Conservation (phyloP, 1,139 yeast species). For the Blastobotrys raffinosifermentans region DNA sequence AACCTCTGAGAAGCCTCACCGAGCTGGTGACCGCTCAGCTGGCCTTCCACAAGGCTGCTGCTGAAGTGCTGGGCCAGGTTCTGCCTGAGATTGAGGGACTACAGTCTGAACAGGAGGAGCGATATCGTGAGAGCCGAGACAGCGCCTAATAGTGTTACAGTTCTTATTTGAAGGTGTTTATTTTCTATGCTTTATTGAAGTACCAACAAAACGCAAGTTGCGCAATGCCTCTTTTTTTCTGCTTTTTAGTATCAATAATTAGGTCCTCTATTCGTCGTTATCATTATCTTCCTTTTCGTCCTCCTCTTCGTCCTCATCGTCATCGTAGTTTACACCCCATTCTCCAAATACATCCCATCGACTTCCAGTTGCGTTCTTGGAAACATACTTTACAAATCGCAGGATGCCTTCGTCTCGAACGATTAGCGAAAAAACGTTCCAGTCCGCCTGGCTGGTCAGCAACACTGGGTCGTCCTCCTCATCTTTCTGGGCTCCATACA, state of each 20-base stretch:
- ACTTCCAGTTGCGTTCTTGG: constrained; percentile 81
- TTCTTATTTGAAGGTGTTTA: constrained; percentile 8
- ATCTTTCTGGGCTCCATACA: constrained; percentile 35
- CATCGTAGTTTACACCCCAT: constrained; percentile 60
- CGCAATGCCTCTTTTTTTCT: background rate
- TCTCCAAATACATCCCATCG: constrained; percentile 86
- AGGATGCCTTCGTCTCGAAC: constrained; percentile 78
- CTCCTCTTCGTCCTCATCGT: constrained; percentile 32
- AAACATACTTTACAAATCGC: constrained; percentile 87
- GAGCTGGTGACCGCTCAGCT: constrained; percentile 76
- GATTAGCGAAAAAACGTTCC: constrained; percentile 77
- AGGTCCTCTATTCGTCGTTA: constrained; percentile 16
- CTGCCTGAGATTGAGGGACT: constrained; percentile 60
- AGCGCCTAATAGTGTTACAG: constrained; percentile 16
- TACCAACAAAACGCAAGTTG: background rate
- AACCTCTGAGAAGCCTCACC: constrained; percentile 62
- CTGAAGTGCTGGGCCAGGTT: constrained; percentile 61
- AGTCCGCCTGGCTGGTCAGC: constrained; percentile 71
- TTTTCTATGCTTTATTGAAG: constrained; percentile 2
- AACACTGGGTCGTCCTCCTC: constrained; percentile 77
- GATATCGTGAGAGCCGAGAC: constrained; percentile 34
- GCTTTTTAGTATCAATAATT: background rate
- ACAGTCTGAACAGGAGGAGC: constrained; percentile 46
- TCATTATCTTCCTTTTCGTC: constrained; percentile 20
- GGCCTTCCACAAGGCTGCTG: constrained; percentile 74